phyloP scores from a whole-genome alignment of 129 eudicot species.

The Saposhnikovia divaricata region DNA sequence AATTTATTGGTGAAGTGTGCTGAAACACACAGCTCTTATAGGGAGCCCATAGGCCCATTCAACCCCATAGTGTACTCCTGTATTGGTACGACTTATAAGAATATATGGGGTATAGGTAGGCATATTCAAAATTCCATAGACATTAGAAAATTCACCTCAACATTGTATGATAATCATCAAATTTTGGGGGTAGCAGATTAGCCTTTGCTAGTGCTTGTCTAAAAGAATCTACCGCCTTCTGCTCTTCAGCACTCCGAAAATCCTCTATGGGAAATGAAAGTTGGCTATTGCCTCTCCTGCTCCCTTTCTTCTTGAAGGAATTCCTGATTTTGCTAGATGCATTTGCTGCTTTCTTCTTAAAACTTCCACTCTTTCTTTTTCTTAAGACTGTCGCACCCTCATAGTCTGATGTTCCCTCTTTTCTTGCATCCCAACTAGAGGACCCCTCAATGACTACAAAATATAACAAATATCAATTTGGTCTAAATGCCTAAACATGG shows the following conservation, averaged over 20 bases:
- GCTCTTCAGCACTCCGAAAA: constrained; percentile 49
- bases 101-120: background rate
- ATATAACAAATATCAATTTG: background rate
- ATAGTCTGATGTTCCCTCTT: constrained; percentile 30
- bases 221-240: constrained; percentile 48
- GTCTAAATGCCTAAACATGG: background rate
- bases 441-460: constrained; percentile 41
- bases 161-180: constrained; percentile 66
- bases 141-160: constrained; percentile 36
- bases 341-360: constrained; percentile 39
- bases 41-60: background rate
- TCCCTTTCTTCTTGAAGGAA: constrained; percentile 46
- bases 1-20: background rate
- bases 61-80: background rate
- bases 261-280: constrained; percentile 45
- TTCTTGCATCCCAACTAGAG: constrained; percentile 25
- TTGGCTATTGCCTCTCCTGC: constrained; percentile 32
- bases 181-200: constrained; percentile 53
- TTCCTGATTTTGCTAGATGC: constrained; percentile 39
- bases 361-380: constrained; percentile 33
- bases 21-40: background rate
- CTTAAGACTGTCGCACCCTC: constrained; percentile 39
- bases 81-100: background rate
- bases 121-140: background rate
- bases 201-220: constrained; percentile 44